phyloP scores from a whole-genome alignment of 2,329 filamentous ascomycete species.

The Cladosporium oxysporum region DNA sequence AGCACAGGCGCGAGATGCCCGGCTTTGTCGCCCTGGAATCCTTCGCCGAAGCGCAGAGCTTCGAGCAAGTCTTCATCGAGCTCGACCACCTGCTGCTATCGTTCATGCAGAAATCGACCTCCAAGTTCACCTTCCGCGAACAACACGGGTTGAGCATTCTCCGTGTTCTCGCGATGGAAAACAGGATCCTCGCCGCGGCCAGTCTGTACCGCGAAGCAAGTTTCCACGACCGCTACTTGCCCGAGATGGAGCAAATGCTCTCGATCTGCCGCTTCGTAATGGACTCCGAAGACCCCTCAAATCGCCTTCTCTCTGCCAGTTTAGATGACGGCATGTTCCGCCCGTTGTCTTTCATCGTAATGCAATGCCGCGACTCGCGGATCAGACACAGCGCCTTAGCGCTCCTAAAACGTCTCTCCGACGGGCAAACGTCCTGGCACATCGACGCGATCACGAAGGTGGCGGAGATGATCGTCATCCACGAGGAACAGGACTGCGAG shows the following conservation, averaged over 20 bases:
- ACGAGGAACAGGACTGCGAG: conserved; percentile 31
- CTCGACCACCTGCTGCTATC: conserved; percentile 33
- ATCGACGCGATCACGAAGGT: conserved; percentile 31
- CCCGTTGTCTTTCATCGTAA: conserved; percentile 32
- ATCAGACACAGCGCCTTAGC: conserved; percentile 32
- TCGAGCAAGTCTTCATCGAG: conserved; percentile 29
- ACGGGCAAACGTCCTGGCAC: conserved; percentile 32
- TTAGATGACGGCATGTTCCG: conserved; percentile 36
- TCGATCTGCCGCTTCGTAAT: conserved; percentile 34
- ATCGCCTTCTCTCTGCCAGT: conserved; percentile 32
- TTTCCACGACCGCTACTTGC: conserved; percentile 31
- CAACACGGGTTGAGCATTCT: conserved; percentile 35
- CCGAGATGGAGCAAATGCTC: conserved; percentile 36
- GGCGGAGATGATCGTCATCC: conserved; percentile 27
- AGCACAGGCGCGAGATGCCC: conserved; percentile 29
- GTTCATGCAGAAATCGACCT: conserved; percentile 34
- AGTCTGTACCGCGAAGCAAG: conserved; percentile 32
- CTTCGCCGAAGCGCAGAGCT: conserved; percentile 31
- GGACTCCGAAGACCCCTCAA: conserved; percentile 32
- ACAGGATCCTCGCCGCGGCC: conserved; percentile 32
- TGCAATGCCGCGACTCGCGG: conserved; percentile 34
- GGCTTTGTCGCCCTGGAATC: conserved; percentile 33
- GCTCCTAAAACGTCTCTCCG: conserved; percentile 28
- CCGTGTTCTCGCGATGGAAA: conserved; percentile 32
- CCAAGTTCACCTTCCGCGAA: conserved; percentile 31